These are phyloP conservation scores for Zygoascus biomembranicola DNA, from an alignment of 805 yeast species.

Conservation along the genomic window DNA sequence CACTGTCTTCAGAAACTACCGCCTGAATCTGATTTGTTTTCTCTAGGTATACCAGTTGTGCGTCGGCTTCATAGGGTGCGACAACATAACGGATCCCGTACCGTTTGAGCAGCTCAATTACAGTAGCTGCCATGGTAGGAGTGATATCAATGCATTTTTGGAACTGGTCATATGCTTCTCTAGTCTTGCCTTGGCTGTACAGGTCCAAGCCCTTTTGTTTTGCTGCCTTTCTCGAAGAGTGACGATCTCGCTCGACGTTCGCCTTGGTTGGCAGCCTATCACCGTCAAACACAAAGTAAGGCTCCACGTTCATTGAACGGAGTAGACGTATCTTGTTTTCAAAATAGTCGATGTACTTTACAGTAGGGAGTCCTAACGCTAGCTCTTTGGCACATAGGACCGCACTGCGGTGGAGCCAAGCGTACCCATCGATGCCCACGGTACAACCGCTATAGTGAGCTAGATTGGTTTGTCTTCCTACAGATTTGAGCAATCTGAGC, in stretches of 20 bases:
- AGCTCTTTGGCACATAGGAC: constrained; percentile 78
- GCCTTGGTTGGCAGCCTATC: constrained; percentile 73
- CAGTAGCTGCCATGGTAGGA: constrained; percentile 81
- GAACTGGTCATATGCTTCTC: constrained; percentile 57
- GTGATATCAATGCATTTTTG: constrained; percentile 80
- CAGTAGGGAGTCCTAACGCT: constrained; percentile 61
- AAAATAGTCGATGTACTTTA: constrained; percentile 50
- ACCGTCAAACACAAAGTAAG: constrained; percentile 92
- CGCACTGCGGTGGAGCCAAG: constrained; percentile 91
- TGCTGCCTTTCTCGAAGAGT: constrained; percentile 48
- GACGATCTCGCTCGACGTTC: constrained; percentile 61
- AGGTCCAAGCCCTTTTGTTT: constrained; percentile 43
- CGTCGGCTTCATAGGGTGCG: constrained; percentile 98
- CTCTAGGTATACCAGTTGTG: constrained; percentile 90
- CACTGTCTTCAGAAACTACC: constrained; percentile 90
- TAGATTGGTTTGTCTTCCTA: constrained; percentile 53
- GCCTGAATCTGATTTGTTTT: constrained; percentile 68
- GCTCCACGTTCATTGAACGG: constrained; percentile 58
- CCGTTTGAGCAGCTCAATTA: constrained; percentile 54
- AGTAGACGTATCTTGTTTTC: constrained; percentile 61
- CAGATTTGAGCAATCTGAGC: constrained; percentile 44
- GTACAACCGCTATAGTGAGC: constrained; percentile 61
- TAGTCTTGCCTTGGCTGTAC: constrained; percentile 44
- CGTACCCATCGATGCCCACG: constrained; percentile 89
- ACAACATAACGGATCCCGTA: constrained; percentile 64